Percentiles rank a stretch among this genome's conserved stretches.
Evolutionary conservation across 2,329 filamentous ascomycete species (phyloP).

Genomic region (Ceratocystis cacaofunesta): DNA sequence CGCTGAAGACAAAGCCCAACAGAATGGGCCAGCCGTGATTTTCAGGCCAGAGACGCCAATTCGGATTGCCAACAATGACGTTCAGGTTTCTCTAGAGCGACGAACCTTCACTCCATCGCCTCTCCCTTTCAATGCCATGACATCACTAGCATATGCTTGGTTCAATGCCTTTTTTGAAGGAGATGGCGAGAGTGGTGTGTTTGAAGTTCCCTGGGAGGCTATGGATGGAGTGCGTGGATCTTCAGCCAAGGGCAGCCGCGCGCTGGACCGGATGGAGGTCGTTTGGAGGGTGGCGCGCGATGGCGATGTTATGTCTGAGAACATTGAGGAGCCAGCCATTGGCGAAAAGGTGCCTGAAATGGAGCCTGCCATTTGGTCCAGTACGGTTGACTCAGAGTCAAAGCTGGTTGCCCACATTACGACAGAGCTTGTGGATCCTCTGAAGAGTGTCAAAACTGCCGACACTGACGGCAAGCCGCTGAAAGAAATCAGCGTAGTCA

Average conservation of each 20-base stretch:
- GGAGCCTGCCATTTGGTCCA: conserved; percentile 60
- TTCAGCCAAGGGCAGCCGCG: conserved; percentile 62
- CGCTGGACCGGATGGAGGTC: conserved; percentile 68
- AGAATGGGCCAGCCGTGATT: conserved; percentile 50
- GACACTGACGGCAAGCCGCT: conserved; percentile 27
- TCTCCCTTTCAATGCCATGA: conserved; percentile 78
- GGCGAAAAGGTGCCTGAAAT: conserved; percentile 58
- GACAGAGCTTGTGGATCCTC: conserved; percentile 26
- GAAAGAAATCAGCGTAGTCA: conserved; percentile 14
- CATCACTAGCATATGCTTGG: conserved; percentile 88
- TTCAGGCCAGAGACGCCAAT: conserved; percentile 58
- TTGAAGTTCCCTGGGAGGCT: conserved; percentile 43
- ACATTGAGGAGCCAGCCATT: conserved; percentile 45
- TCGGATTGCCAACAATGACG: conserved; percentile 62
- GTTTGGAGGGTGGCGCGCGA: conserved; percentile 50
- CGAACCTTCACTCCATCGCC: conserved; percentile 63
- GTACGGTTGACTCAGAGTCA: conserved; percentile 34
- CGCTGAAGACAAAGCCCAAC: conserved; percentile 14
- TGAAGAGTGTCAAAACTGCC: conserved; percentile 26
- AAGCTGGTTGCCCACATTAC: conserved; percentile 26
- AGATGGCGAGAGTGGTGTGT: conserved; percentile 42
- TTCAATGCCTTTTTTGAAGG: conserved; percentile 94
- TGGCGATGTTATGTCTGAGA: conserved; percentile 21
- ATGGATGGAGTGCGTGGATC: conserved; percentile 96
- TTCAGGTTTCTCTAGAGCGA: conserved; percentile 81